Evolutionary conservation across 2,329 filamentous ascomycete genomes (phyloP), one percentile per base, ranked within the genome.

Genomic region (Colletotrichum sp.): DNA sequence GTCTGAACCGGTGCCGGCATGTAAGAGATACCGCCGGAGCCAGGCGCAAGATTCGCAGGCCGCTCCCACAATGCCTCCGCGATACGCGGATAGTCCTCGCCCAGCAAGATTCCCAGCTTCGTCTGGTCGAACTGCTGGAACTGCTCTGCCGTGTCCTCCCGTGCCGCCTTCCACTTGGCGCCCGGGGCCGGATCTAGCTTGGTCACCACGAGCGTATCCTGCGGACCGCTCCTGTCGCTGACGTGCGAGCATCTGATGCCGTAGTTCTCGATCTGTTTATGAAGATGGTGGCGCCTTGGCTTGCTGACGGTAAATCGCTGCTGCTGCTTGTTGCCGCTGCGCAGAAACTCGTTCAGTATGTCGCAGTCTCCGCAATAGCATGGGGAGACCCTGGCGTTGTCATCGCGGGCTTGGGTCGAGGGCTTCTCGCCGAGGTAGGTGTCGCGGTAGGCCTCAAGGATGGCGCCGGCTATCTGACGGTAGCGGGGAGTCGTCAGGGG

Each of bases 331-430:
- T 34, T 16, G 72, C 10, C 6, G 60, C 21, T 76, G 57, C 10
- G 28, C 24, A 85, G 81, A 74, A 85, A 85, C 0, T 2, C 7
- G 65, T 81, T 82, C 8, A 85, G 73, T 1, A 6, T 0, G 2
- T 4, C 6, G 70, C 83, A 85, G 63, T 82, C 79, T 8, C 0
- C 0, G 55, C 84, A 84, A 7, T 3, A 1, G 70, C 82, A 83
- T 10, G 18, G 18, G n/a, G 18, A 2, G 32, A 79, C 75, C 5
- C n/a, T n/a, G 30, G 18, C 16, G 21, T 18, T 49, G 6, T 30
- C 16, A 16, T 21, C 7, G 28, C 26, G 12, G 3, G 55, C 49
- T 8, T 24, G 13, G 26, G 12, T 10, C 30, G 26, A 8, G 7
- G 82, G 81, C 60, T 77, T 44, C 4, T 34, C 24, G 2, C 77